Evolutionary conservation across 2,329 filamentous ascomycete species (phyloP).

Genomic region (Daldinia sp.): DNA sequence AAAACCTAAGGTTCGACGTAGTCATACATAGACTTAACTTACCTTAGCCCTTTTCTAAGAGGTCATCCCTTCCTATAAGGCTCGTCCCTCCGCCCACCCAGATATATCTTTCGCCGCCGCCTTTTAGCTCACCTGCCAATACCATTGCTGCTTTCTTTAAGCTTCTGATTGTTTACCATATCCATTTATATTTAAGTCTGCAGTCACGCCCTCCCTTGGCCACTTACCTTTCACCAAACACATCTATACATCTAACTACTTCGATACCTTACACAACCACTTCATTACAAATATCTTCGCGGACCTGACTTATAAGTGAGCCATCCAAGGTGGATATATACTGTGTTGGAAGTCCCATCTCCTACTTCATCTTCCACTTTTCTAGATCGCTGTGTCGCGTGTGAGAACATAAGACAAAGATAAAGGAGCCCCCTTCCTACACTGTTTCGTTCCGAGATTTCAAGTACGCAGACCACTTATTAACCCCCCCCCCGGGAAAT

Average conservation of each 20-base stretch:
- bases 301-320: not conserved
- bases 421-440: not conserved
- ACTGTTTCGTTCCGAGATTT: not conserved
- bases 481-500: not conserved
- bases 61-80: conserved; percentile 3
- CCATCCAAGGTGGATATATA: not conserved
- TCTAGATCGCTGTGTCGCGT: not conserved
- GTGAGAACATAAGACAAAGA: not conserved
- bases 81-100: conserved; percentile 1
- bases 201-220: too few relatives aligned
- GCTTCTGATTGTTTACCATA: conserved; percentile 5
- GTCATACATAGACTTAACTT: not conserved
- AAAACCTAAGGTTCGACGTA: not conserved
- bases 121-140: conserved; percentile 7
- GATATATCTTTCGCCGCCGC: not conserved
- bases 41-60: conserved; percentile 20
- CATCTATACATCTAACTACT: not conserved
- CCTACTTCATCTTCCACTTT: not conserved
- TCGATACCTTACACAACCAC: not conserved
- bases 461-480: not conserved
- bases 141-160: not conserved
- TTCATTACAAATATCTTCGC: conserved; percentile 5
- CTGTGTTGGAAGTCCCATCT: not conserved
- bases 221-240: not conserved
- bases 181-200: conserved; percentile 4